A percentile compares a stretch with the other conserved stretches of the same genome.
These are phyloP conservation scores for Trichoderma endophyticum DNA, from an alignment of 2,329 filamentous ascomycete genomes.

Conservation along the genomic window DNA sequence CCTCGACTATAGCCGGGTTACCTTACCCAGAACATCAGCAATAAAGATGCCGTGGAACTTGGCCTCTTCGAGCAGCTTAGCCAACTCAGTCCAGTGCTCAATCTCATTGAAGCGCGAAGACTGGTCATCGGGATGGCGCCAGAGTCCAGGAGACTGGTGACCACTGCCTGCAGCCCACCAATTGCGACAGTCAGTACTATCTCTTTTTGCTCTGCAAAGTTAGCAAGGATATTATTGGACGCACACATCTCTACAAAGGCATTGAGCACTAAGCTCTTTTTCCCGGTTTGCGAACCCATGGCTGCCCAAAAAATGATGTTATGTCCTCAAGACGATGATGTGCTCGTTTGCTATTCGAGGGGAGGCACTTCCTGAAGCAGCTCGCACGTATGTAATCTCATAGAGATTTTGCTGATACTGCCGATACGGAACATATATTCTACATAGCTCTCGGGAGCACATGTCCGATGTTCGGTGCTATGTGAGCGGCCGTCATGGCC, in stretches of 20 bases:
- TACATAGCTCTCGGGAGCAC: not conserved
- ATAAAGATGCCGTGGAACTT: slow-evolving; percentile 34
- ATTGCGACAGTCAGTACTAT: not conserved
- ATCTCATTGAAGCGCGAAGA: slow-evolving; percentile 60
- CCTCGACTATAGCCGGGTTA: not conserved
- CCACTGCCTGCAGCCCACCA: slow-evolving; percentile 33
- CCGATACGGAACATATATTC: slow-evolving; percentile 4
- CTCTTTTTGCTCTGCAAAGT: not conserved
- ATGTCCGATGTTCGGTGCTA: slow-evolving; percentile 12
- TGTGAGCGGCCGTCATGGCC: not conserved
- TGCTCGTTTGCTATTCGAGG: slow-evolving; percentile 4
- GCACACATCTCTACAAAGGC: slow-evolving; percentile 42
- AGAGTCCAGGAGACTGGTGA: slow-evolving; percentile 46
- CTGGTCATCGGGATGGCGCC: slow-evolving; percentile 63
- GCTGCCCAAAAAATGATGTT: slow-evolving; percentile 6
- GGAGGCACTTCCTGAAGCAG: not conserved
- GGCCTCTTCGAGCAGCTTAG: slow-evolving; percentile 51
- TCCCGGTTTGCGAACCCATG: slow-evolving; percentile 21
- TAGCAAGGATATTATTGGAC: slow-evolving; percentile 10
- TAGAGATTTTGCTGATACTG: not conserved
- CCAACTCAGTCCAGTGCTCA: slow-evolving; percentile 59
- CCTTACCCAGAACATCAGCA: slow-evolving; percentile 57
- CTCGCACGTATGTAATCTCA: not conserved
- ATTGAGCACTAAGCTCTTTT: slow-evolving; percentile 43
- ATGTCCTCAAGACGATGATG: slow-evolving; percentile 7